Evolutionary conservation across 164 flowering plant genomes (phyloP).

Genomic region (Akebia trifoliata): DNA sequence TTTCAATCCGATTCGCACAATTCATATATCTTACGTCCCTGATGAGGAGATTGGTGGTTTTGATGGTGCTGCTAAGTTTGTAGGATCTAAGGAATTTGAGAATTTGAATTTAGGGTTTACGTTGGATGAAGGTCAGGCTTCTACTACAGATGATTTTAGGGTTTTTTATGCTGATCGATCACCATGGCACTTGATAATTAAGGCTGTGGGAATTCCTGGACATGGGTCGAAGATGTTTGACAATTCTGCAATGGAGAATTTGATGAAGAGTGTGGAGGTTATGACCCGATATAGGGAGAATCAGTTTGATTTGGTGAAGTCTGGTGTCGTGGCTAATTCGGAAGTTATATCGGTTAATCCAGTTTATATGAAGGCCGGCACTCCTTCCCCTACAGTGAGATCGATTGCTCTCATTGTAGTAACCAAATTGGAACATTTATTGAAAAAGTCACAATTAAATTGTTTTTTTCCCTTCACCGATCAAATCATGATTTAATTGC

Average conservation of each 20-base stretch:
- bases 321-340: conserved; percentile 52
- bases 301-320: conserved; percentile 78
- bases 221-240: conserved; percentile 87
- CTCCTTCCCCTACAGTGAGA: conserved; percentile 52
- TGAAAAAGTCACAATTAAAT: no score
- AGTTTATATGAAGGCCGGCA: conserved; percentile 74
- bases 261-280: conserved; percentile 81
- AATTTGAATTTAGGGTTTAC: conserved; percentile 73
- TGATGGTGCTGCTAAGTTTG: conserved; percentile 65
- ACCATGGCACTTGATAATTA: conserved; percentile 63
- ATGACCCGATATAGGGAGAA: conserved; percentile 55
- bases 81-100: conserved; percentile 44
- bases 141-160: conserved; percentile 51
- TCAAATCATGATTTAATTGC: no score
- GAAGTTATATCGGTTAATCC: conserved; percentile 91
- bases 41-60: conserved; percentile 91
- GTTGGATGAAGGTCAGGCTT: conserved; percentile 94
- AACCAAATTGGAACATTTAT: no score
- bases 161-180: conserved; percentile 79
- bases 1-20: conserved; percentile 39
- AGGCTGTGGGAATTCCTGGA: conserved; percentile 70
- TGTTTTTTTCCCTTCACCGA: no score
- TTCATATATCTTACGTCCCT: conserved; percentile 66
- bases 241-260: conserved; percentile 80
- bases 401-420: no score